A percentile compares a stretch with the other conserved stretches of the same genome.
Conservation (phyloP, 2,329 filamentous ascomycete species). For the Geosmithia putterillii region DNA sequence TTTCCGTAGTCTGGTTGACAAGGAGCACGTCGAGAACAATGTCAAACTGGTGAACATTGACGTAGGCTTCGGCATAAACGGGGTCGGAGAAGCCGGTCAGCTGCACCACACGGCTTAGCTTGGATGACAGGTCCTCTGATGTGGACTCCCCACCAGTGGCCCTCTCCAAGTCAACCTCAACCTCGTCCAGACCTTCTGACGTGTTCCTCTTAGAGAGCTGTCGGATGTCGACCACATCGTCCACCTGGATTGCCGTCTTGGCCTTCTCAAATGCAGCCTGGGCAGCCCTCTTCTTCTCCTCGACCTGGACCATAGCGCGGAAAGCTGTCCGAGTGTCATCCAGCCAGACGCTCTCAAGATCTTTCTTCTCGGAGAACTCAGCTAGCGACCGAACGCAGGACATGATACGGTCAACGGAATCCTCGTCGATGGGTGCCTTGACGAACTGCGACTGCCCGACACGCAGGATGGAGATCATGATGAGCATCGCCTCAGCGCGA, state of each 20-base stretch:
- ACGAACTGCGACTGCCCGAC: conserved; percentile 98
- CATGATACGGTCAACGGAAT: conserved; percentile 98
- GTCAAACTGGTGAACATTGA: conserved; percentile 97
- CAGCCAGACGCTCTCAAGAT: conserved; percentile 83
- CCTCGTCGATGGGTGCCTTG: conserved; percentile 93
- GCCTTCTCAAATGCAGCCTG: conserved; percentile 89
- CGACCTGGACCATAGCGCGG: conserved; percentile 90
- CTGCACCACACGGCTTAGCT: conserved; percentile 91
- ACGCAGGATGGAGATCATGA: conserved; percentile 98
- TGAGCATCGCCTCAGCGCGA: conserved; percentile 94
- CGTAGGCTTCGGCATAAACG: conserved; percentile 97
- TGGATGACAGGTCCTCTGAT: conserved; percentile 79
- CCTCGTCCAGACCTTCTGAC: conserved; percentile 69
- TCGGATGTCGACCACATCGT: conserved; percentile 86
- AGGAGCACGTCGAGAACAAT: conserved; percentile 93
- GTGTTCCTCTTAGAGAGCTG: conserved; percentile 88
- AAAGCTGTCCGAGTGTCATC: conserved; percentile 94
- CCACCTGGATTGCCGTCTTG: conserved; percentile 87
- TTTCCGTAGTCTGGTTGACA: conserved; percentile 95
- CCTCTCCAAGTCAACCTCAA: conserved; percentile 82
- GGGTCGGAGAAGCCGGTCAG: conserved; percentile 96
- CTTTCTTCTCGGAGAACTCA: conserved; percentile 80
- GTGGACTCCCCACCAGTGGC: conserved; percentile 82
- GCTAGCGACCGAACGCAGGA: conserved; percentile 86
- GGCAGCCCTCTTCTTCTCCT: conserved; percentile 94